Conservation (phyloP, 345 rosid genomes). For the Murraya koenigii region DNA sequence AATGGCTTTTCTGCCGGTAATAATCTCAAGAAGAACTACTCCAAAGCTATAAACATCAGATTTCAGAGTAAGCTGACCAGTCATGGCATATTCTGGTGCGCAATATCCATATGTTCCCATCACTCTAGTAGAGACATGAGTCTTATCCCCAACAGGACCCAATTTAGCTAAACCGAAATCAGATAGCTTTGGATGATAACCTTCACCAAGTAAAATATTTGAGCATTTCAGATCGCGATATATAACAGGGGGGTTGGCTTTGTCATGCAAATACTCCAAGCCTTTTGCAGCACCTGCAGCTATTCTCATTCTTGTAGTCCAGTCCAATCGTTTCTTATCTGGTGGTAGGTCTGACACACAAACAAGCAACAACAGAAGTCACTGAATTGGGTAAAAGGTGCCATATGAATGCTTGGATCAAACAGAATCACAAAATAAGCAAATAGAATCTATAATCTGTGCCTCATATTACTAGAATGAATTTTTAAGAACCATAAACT, state of each 20-base stretch:
- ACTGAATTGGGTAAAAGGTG: not conserved
- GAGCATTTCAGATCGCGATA: slow-evolving; percentile 74
- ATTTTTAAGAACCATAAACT: slow-evolving; percentile 11
- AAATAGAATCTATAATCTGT: slow-evolving; percentile 5
- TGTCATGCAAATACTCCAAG: slow-evolving; percentile 66
- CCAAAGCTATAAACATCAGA: slow-evolving; percentile 67
- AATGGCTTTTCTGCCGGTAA: slow-evolving; percentile 69
- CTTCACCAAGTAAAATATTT: slow-evolving; percentile 61
- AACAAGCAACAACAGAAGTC: slow-evolving; percentile 1
- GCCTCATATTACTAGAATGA: not conserved
- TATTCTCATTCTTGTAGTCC: slow-evolving; percentile 73
- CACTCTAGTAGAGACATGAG: slow-evolving; percentile 72
- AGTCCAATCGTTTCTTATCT: slow-evolving; percentile 55
- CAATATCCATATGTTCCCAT: slow-evolving; percentile 79
- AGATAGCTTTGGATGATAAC: slow-evolving; percentile 63
- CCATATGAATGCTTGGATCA: not conserved
- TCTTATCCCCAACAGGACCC: slow-evolving; percentile 77
- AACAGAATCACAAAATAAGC: not conserved
- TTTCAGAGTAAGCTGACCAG: slow-evolving; percentile 72
- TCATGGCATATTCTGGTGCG: slow-evolving; percentile 84
- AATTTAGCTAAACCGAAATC: slow-evolving; percentile 78
- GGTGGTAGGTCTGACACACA: slow-evolving; percentile 46
- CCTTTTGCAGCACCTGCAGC: slow-evolving; percentile 83
- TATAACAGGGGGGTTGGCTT: slow-evolving; percentile 70
- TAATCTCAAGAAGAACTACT: slow-evolving; percentile 65